These are phyloP conservation scores for Gossypium trilobum DNA, from an alignment of 441 rosid species.

Conservation along the genomic window DNA sequence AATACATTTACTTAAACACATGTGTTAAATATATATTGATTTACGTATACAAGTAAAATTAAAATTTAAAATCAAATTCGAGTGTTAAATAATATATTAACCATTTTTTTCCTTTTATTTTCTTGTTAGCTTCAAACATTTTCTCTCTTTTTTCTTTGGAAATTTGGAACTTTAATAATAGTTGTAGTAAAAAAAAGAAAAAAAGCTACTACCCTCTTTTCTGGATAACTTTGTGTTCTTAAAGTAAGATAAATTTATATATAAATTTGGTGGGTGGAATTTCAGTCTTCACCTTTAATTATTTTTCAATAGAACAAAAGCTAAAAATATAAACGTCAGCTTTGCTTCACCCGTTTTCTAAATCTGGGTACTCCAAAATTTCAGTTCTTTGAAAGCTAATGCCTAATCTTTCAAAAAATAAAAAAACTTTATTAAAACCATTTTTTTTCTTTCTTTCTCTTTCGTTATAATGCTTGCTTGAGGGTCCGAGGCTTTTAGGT, in stretches of 20 bases:
- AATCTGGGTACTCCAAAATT: constrained; percentile 13
- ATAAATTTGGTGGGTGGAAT: constrained; percentile 13
- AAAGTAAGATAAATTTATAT: neutral
- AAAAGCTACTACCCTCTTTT: neutral
- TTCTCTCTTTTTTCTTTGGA: neutral
- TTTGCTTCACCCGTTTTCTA: neutral
- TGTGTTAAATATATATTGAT: too few species aligned
- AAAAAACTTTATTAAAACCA: neutral
- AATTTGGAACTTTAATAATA: neutral
- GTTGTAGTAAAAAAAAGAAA: neutral
- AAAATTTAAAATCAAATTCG: too few species aligned
- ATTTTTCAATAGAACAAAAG: neutral
- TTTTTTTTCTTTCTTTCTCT: neutral
- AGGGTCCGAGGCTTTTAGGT: neutral
- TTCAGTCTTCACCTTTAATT: neutral
- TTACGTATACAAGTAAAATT: too few species aligned
- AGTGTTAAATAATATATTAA: too few species aligned
- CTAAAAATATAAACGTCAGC: neutral
- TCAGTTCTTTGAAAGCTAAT: constrained; percentile 7
- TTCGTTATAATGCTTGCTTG: neutral
- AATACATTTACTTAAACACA: too few species aligned
- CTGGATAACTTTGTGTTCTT: neutral
- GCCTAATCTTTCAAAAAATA: too few species aligned
- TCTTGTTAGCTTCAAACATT: neutral
- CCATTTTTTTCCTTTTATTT: neutral